These are phyloP conservation scores for Schwanniomyces sp. DNA, from an alignment of 805 yeast genomes.

Conservation along the genomic window DNA sequence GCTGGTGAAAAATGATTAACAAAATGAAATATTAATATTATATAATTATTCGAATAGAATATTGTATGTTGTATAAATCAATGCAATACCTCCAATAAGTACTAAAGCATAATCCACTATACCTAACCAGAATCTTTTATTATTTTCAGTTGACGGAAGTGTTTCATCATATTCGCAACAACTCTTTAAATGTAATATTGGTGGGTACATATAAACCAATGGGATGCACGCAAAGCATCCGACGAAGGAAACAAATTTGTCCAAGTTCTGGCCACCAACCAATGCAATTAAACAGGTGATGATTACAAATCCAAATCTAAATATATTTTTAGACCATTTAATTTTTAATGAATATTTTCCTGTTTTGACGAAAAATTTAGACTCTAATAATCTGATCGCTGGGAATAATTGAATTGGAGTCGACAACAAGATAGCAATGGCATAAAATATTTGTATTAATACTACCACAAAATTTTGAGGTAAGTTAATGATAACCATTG, in stretches of 20 bases:
- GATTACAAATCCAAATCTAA: slow-evolving; percentile 55
- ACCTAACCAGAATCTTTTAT: slow-evolving; percentile 37
- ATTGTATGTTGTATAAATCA: slow-evolving; percentile 68
- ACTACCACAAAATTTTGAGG: slow-evolving; percentile 70
- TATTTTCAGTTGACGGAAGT: slow-evolving; percentile 15
- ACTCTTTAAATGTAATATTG: slow-evolving; percentile 64
- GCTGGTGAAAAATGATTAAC: slow-evolving; percentile 1
- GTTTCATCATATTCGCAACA: slow-evolving; percentile 33
- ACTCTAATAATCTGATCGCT: slow-evolving; percentile 72
- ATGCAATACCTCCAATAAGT: slow-evolving; percentile 56
- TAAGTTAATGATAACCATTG: slow-evolving; percentile 69
- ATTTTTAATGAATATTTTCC: slow-evolving; percentile 55
- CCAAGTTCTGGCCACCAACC: slow-evolving; percentile 67
- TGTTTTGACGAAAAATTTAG: slow-evolving; percentile 52
- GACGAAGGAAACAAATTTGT: slow-evolving; percentile 73
- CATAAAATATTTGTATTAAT: slow-evolving; percentile 67
- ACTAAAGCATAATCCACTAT: slow-evolving; percentile 49
- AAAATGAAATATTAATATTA: not conserved
- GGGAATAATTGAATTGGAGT: slow-evolving; percentile 84
- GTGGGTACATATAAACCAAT: slow-evolving; percentile 82
- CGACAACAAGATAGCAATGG: slow-evolving; percentile 71
- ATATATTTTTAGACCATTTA: slow-evolving; percentile 67
- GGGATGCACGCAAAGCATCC: slow-evolving; percentile 88
- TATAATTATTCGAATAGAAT: slow-evolving; percentile 27
- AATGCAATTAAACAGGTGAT: slow-evolving; percentile 59